Evolutionary conservation across 2,329 filamentous ascomycete genomes (phyloP).

Genomic region (Pseudogymnoascus verrucosus): DNA sequence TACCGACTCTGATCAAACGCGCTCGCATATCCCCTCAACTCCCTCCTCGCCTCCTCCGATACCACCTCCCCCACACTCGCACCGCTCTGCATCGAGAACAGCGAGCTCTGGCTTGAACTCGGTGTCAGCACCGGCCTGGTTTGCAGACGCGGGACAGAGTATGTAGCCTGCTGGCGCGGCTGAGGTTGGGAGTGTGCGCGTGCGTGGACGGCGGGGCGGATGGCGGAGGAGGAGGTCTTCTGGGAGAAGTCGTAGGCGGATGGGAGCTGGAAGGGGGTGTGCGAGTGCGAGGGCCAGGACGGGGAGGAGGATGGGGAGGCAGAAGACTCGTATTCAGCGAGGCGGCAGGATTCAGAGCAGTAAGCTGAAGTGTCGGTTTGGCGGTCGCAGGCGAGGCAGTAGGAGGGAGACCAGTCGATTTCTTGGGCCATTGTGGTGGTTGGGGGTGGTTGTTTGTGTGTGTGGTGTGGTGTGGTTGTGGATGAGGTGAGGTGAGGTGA

Average conservation of each 20-base stretch:
- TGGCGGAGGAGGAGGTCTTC: constrained; percentile 14
- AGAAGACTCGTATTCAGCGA: constrained; percentile 71
- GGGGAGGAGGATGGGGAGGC: constrained; percentile 50
- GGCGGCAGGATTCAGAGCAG: constrained; percentile 85
- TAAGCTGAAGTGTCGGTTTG: constrained; percentile 76
- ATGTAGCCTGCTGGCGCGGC: constrained; percentile 16
- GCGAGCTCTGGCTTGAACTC: constrained; percentile 76
- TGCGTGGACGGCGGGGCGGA: background rate
- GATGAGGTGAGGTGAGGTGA: background rate
- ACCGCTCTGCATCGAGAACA: constrained; percentile 68
- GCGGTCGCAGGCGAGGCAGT: constrained; percentile 89
- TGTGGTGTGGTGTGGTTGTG: constrained; percentile 11
- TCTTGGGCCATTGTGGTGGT: constrained; percentile 24
- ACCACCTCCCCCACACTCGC: constrained; percentile 47
- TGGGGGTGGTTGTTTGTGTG: constrained; percentile 10
- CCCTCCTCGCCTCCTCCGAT: constrained; percentile 68
- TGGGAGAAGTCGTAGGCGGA: constrained; percentile 64
- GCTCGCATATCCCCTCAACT: constrained; percentile 77
- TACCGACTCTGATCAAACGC: constrained; percentile 66
- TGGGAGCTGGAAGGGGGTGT: constrained; percentile 56
- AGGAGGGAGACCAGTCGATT: constrained; percentile 71
- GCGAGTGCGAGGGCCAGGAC: constrained; percentile 40
- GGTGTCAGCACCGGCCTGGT: constrained; percentile 47
- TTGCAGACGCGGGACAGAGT: constrained; percentile 13
- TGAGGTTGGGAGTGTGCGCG: background rate